Evolutionary conservation across 441 rosid species (phyloP).

Genomic region (Gossypium lobatum): DNA sequence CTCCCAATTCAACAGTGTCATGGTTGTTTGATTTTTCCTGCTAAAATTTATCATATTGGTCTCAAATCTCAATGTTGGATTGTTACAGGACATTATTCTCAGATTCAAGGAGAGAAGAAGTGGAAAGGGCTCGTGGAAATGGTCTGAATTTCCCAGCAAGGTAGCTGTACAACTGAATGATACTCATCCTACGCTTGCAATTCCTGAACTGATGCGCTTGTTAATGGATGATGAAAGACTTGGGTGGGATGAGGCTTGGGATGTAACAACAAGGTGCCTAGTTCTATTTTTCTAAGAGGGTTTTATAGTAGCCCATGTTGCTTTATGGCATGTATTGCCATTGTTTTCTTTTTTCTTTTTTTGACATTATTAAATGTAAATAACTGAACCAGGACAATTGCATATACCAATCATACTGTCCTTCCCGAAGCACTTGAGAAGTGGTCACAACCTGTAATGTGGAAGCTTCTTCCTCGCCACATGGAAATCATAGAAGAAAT

Average conservation of each 20-base stretch:
- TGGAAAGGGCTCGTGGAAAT: conserved; percentile 46
- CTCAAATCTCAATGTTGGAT: conserved; percentile 20
- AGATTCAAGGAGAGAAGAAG: conserved; percentile 79
- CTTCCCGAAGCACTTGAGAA: conserved; percentile 99
- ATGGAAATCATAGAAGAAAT: conserved; percentile 98
- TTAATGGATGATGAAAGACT: conserved; percentile 89
- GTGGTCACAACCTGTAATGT: conserved; percentile 93
- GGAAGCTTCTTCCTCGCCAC: conserved; percentile 99
- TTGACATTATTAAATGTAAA: conserved; percentile 15
- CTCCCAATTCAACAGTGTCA: not conserved
- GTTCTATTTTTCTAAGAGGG: conserved; percentile 11
- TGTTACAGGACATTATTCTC: conserved; percentile 74
- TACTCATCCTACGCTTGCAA: conserved; percentile 97
- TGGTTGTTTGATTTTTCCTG: not conserved
- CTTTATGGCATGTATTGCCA: conserved; percentile 2
- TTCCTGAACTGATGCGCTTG: conserved; percentile 94
- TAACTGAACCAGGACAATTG: conserved; percentile 63
- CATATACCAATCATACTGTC: conserved; percentile 98
- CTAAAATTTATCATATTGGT: conserved; percentile 3
- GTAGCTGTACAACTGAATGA: conserved; percentile 96
- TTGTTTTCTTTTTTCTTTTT: not conserved
- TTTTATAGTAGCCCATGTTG: conserved; percentile 4
- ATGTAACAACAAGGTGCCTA: conserved; percentile 65
- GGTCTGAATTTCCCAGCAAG: conserved; percentile 92
- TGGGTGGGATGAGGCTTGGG: conserved; percentile 99